phyloP scores from a whole-genome alignment of 495 filamentous ascomycete species.

The Parmelia sp. region DNA sequence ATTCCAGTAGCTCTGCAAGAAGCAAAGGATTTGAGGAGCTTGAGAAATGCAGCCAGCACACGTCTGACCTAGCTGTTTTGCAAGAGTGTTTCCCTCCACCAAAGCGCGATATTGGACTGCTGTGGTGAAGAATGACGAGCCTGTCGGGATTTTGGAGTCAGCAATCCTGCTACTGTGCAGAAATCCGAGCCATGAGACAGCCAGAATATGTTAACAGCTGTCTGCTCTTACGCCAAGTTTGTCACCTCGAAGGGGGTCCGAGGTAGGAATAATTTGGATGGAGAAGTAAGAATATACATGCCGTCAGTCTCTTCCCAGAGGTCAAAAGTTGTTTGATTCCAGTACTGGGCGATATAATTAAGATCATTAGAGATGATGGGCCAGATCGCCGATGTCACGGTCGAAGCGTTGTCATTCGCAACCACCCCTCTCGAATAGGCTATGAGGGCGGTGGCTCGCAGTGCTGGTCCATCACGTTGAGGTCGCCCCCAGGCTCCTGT shows the following conservation, averaged over 20 bases:
- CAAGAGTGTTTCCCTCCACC: conserved; percentile 12
- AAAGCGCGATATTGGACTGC: conserved; percentile 36
- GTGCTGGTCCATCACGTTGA: conserved; percentile 54
- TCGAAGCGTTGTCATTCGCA: conserved; percentile 37
- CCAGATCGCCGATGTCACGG: conserved; percentile 40
- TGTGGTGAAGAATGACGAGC: conserved; percentile 56
- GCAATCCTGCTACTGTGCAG: neutral
- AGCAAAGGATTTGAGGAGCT: conserved; percentile 47
- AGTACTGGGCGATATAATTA: conserved; percentile 65
- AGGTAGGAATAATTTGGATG: neutral
- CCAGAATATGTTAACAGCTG: neutral
- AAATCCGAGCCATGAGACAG: neutral
- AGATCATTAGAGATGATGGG: conserved; percentile 53
- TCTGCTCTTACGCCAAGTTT: neutral
- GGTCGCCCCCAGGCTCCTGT: conserved; percentile 56
- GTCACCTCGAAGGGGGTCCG: no score
- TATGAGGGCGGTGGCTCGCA: conserved; percentile 37
- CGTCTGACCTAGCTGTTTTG: conserved; percentile 21
- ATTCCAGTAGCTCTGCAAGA: conserved; percentile 44
- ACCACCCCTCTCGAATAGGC: conserved; percentile 37
- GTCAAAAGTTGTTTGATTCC: conserved; percentile 48
- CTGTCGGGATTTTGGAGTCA: conserved; percentile 18
- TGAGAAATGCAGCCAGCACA: conserved; percentile 43
- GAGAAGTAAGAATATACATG: conserved; percentile 34
- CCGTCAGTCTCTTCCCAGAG: conserved; percentile 62